Evolutionary conservation across 495 filamentous ascomycete genomes (phyloP), one percentile per base, ranked within the genome.

Genomic region (Aspergillus incahuasiensis): DNA sequence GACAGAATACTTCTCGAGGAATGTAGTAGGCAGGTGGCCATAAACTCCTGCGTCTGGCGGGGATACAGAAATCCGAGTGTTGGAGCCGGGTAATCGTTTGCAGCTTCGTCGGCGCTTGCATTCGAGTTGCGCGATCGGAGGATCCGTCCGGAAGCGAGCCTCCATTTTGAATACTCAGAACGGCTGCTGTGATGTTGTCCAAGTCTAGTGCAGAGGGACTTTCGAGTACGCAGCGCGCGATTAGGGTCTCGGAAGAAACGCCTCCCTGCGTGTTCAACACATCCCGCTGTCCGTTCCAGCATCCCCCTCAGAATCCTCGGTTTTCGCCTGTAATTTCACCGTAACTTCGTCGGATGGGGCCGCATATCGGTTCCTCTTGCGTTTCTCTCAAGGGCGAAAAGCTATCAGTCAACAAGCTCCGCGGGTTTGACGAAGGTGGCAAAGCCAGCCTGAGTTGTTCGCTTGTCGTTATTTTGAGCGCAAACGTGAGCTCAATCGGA

Each of bases 231-330:
- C 58, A 79, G 71, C n/a, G 77, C 68, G 57, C 74, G 75, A 41
- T 73, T 75, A 34, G 79, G 64, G 54, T 77, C 74, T 62, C 82
- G 86, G 59, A 90, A 71, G 61, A 87, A 77, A 73, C 80, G 79
- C 67, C 82, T 81, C 71, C 81, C 83, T 79, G 86, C 88, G 75
- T 82, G 83, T 80, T 91, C 83, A 71, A 91, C 79, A 76, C 83
- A 87, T 75, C 82, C 80, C 55, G 83, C 83, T 52, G 86, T 87
- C 69, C 86, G 86, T 86, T 95, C 89, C 72, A 92, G 86, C 90
- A 95, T 95, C 65, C 77, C 78, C 74, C 30, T 19, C 71, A 74
- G 61, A 83, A 75, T 40, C 77, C 44, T 70, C n/a, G 44, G 70
- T 68, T 52, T 69, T 57, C 58, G 65, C 61, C 66, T 60, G 53